These are phyloP conservation scores for Nigrospora sphaerica DNA, from an alignment of 2,329 filamentous ascomycete genomes.

Conservation along the genomic window DNA sequence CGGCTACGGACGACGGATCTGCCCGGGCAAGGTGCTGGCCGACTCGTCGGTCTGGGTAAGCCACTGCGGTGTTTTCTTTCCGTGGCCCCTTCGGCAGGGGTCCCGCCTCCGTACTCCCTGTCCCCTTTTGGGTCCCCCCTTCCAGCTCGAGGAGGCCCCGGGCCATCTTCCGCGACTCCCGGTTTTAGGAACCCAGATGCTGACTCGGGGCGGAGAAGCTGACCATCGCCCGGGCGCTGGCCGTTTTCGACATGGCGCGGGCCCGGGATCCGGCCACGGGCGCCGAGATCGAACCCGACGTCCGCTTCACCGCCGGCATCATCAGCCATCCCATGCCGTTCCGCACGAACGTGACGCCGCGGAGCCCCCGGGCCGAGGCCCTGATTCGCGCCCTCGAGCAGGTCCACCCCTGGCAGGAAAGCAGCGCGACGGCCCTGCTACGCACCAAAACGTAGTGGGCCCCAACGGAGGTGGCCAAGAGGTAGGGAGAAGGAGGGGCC, in stretches of 20 bases:
- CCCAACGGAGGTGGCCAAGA: too few relatives aligned
- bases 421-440: neutral
- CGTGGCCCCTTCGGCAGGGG: too few relatives aligned
- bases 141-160: too few relatives aligned
- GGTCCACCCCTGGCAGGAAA: slow-evolving; percentile 12
- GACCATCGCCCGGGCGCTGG: slow-evolving; percentile 40
- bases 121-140: too few relatives aligned
- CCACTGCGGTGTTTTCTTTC: too few relatives aligned
- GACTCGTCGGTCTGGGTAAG: slow-evolving; percentile 32
- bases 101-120: too few relatives aligned
- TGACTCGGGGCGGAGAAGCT: slow-evolving; percentile 14
- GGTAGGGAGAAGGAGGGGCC: too few relatives aligned
- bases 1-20: slow-evolving; percentile 28
- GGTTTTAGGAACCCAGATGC: too few relatives aligned
- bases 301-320: slow-evolving; percentile 10
- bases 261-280: slow-evolving; percentile 19
- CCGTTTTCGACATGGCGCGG: slow-evolving; percentile 39
- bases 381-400: slow-evolving; percentile 15
- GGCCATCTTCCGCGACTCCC: too few relatives aligned
- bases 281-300: slow-evolving; percentile 24
- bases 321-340: slow-evolving; percentile 16
- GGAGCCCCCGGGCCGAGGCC: slow-evolving; percentile 14
- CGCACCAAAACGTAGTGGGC: too few relatives aligned
- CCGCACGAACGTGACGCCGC: slow-evolving; percentile 12
- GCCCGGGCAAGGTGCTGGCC: slow-evolving; percentile 24